Percentiles rank a stretch among this genome's conserved stretches.
Conservation (phyloP, 163 green algal genomes). For the Coccomyxa subellipsoidea region DNA sequence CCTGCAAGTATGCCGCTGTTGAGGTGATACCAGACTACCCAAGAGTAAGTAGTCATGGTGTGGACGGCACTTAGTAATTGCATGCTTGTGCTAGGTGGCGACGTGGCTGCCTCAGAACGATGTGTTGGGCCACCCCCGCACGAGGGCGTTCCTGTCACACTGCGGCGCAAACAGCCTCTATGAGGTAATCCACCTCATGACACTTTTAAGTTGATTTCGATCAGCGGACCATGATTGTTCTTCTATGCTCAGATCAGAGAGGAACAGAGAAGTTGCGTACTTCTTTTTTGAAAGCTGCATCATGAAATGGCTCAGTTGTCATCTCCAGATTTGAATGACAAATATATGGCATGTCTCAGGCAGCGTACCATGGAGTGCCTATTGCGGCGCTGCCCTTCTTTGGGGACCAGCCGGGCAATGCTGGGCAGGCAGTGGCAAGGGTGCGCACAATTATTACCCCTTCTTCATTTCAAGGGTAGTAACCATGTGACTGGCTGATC, state of each 20-base stretch:
- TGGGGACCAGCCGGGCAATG: background rate
- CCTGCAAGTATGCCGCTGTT: no score
- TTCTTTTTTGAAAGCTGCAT: no score
- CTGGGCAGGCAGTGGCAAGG: background rate
- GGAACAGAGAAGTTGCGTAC: no score
- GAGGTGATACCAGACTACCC: no score
- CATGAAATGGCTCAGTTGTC: no score
- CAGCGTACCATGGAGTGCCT: conserved; percentile 12
- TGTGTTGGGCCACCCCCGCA: conserved; percentile 5
- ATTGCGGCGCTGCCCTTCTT: background rate
- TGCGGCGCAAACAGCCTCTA: conserved; percentile 1
- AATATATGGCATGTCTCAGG: background rate
- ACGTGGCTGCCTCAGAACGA: conserved; percentile 4
- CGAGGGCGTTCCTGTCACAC: background rate
- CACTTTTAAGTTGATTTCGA: background rate
- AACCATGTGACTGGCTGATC: background rate
- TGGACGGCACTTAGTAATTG: no score
- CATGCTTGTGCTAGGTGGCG: background rate
- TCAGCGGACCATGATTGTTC: no score
- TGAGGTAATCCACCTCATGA: background rate
- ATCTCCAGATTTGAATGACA: no score
- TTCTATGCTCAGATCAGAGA: no score
- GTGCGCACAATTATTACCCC: no score
- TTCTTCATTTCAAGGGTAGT: background rate
- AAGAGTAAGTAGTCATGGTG: no score